phyloP scores from a whole-genome alignment of 148 eudicot species.

The Chenopodium berlandieri region DNA sequence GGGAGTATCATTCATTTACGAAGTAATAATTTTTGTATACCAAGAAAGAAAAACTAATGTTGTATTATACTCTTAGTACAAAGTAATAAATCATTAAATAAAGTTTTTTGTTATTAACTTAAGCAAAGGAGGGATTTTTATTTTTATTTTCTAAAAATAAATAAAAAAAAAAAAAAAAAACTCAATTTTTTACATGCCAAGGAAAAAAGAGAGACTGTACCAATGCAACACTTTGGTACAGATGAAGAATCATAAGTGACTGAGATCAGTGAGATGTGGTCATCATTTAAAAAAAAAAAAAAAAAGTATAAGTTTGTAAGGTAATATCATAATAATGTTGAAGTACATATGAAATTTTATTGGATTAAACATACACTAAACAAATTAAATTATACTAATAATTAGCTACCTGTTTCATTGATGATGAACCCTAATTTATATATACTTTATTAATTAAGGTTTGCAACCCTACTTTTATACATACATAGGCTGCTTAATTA shows the following conservation, averaged over 20 bases:
- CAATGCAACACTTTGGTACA: constrained; percentile 2
- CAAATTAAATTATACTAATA: too few relatives aligned
- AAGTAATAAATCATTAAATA: not conserved
- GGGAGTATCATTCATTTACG: too few relatives aligned
- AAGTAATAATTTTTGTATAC: too few relatives aligned
- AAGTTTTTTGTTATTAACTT: not conserved
- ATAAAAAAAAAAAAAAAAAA: not conserved
- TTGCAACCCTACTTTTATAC: too few relatives aligned
- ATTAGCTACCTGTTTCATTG: not conserved
- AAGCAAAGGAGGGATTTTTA: not conserved
- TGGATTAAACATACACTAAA: not conserved
- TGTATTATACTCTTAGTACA: not conserved
- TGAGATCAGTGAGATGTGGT: not conserved
- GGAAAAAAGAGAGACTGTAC: not conserved
- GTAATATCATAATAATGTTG: too few relatives aligned
- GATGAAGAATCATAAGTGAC: constrained; percentile 20
- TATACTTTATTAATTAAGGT: too few relatives aligned
- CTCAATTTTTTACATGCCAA: not conserved
- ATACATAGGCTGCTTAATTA: too few relatives aligned
- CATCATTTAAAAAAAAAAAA: not conserved
- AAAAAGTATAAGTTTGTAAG: too few relatives aligned
- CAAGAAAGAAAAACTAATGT: too few relatives aligned
- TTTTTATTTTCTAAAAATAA: not conserved
- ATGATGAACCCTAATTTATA: constrained; percentile 19
- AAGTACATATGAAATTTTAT: too few relatives aligned